Conservation (phyloP, 495 filamentous ascomycete genomes). For the Bacidia rubella region DNA sequence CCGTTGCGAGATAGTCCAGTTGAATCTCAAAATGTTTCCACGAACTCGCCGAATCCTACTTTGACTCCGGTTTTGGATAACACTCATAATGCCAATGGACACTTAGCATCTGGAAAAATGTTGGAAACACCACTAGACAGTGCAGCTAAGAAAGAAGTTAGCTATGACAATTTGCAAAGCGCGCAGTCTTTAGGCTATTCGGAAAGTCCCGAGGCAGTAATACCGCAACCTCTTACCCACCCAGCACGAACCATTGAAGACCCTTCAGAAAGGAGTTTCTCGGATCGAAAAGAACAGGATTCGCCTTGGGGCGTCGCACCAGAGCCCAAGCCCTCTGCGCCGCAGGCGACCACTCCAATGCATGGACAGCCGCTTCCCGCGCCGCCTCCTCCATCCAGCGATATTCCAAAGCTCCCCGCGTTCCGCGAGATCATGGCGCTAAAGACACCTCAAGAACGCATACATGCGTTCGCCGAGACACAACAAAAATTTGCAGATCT, state of each 20-base stretch:
- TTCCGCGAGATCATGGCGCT: constrained; percentile 65
- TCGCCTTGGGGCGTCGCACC: neutral
- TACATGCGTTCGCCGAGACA: constrained; percentile 53
- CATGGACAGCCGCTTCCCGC: neutral
- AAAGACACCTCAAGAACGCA: constrained; percentile 45
- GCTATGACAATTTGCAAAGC: too few species aligned
- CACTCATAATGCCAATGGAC: too few species aligned
- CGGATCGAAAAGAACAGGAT: neutral
- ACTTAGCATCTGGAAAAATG: too few species aligned
- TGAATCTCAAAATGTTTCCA: neutral
- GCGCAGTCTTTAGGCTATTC: too few species aligned
- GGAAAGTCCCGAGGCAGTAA: too few species aligned
- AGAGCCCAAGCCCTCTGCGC: neutral
- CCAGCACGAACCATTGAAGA: too few species aligned
- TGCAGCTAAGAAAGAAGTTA: too few species aligned
- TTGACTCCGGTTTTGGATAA: too few species aligned
- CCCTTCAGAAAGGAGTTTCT: neutral
- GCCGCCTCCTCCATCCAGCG: constrained; percentile 11
- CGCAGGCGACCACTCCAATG: neutral
- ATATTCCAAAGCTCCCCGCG: constrained; percentile 32
- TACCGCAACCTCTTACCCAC: too few species aligned
- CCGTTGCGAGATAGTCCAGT: neutral
- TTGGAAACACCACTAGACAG: too few species aligned
- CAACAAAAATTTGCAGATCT: constrained; percentile 54
- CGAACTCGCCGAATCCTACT: neutral